Evolutionary conservation across 768 basidiomycete genomes (phyloP).

Genomic region (Amanita muscaria): DNA sequence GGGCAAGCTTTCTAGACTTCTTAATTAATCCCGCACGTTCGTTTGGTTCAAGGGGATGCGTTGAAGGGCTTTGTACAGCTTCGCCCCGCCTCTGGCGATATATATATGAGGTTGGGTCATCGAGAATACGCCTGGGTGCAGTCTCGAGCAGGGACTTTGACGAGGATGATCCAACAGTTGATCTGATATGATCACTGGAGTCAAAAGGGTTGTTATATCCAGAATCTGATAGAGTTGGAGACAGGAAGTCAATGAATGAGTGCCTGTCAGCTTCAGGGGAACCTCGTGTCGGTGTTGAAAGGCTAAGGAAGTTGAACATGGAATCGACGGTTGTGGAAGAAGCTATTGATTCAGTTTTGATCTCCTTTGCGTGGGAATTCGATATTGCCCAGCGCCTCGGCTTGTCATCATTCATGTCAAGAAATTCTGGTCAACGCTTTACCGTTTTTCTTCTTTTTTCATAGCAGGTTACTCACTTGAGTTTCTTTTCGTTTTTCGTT

Average conservation of each 20-base stretch:
- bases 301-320: slow-evolving; percentile 22
- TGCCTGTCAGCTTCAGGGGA: slow-evolving; percentile 11
- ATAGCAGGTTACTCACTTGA: no score
- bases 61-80: slow-evolving; percentile 43
- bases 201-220: slow-evolving; percentile 10
- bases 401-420: no score
- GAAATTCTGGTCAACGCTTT: no score
- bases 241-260: slow-evolving; percentile 27
- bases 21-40: slow-evolving; percentile 67
- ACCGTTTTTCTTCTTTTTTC: no score
- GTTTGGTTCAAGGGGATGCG: slow-evolving; percentile 53
- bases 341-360: slow-evolving; percentile 9
- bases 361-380: neutral
- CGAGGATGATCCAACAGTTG: slow-evolving; percentile 17
- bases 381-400: no score
- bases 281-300: slow-evolving; percentile 12
- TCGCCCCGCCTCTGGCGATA: no score
- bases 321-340: slow-evolving; percentile 20
- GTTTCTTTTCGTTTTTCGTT: no score
- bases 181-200: slow-evolving; percentile 8
- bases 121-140: slow-evolving; percentile 37
- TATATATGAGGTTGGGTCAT: neutral
- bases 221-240: slow-evolving; percentile 19
- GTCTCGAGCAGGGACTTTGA: slow-evolving; percentile 39
- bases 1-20: slow-evolving; percentile 71